Conservation (phyloP, 1,139 yeast species). For the Yamadazyma dendronema region DNA sequence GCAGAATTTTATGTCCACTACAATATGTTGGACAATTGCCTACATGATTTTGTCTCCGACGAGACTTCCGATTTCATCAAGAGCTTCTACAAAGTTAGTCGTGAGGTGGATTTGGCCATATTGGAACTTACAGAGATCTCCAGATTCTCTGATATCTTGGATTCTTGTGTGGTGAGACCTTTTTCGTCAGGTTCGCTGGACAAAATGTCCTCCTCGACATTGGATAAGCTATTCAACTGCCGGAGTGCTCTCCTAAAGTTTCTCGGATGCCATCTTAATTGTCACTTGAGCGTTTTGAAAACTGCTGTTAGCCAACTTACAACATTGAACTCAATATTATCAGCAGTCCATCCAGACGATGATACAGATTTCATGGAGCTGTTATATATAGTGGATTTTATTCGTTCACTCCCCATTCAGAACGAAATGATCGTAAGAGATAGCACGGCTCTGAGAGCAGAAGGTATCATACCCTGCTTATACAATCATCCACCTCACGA, state of each 20-base stretch:
- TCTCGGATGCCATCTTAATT: neutral
- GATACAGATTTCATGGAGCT: neutral
- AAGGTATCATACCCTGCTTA: conserved; percentile 2
- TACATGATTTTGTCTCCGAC: too few species aligned
- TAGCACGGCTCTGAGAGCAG: neutral
- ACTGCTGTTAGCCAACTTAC: neutral
- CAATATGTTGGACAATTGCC: too few species aligned
- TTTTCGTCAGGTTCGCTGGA: neutral
- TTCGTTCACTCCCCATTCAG: neutral
- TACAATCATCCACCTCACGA: neutral
- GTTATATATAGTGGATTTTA: neutral
- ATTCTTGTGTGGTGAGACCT: neutral
- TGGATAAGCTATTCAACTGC: neutral
- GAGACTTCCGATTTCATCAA: too few species aligned
- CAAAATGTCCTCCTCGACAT: too few species aligned
- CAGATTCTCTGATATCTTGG: neutral
- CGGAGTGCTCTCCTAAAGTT: neutral
- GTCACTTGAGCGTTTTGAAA: neutral
- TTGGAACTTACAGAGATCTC: neutral
- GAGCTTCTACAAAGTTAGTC: neutral
- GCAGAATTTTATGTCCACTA: too few species aligned
- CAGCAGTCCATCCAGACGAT: neutral
- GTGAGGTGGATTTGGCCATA: neutral
- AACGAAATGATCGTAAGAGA: neutral
- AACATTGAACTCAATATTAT: too few species aligned